These are phyloP conservation scores for Haberlea rhodopensis DNA, from an alignment of 257 asterid species.

Conservation along the genomic window DNA sequence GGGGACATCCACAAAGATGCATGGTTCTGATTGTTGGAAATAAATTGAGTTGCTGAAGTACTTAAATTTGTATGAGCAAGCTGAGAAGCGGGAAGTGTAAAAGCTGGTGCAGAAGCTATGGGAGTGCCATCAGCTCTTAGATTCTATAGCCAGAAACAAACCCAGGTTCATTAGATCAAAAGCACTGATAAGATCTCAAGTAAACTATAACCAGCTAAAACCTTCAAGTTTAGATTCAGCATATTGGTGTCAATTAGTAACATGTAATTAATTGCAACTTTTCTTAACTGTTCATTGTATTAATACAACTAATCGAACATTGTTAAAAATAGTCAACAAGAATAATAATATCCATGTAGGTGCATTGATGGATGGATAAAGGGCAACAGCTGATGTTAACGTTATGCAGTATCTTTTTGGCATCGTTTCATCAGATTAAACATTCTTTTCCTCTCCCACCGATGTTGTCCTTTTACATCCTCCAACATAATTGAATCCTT, in stretches of 20 bases:
- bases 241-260: neutral
- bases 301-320: neutral
- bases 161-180: constrained; percentile 17
- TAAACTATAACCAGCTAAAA: neutral
- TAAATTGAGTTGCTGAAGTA: constrained; percentile 39
- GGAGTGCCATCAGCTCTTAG: constrained; percentile 44
- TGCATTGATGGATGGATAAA: neutral
- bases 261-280: neutral
- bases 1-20: constrained; percentile 46
- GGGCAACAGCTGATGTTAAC: neutral
- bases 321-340: constrained; percentile 7
- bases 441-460: neutral
- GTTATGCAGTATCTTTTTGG: neutral
- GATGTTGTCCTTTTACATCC: neutral
- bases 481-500: neutral
- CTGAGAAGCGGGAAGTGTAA: constrained; percentile 46
- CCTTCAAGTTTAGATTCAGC: constrained; percentile 3
- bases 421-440: constrained; percentile 20
- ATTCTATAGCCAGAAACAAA: constrained; percentile 43
- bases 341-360: neutral
- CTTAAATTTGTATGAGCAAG: constrained; percentile 43
- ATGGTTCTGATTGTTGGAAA: constrained; percentile 40
- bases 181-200: constrained; percentile 9
- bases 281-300: neutral
- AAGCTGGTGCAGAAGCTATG: constrained; percentile 41